Conservation (phyloP, 345 rosid species). For the Melaleuca quinquenervia region DNA sequence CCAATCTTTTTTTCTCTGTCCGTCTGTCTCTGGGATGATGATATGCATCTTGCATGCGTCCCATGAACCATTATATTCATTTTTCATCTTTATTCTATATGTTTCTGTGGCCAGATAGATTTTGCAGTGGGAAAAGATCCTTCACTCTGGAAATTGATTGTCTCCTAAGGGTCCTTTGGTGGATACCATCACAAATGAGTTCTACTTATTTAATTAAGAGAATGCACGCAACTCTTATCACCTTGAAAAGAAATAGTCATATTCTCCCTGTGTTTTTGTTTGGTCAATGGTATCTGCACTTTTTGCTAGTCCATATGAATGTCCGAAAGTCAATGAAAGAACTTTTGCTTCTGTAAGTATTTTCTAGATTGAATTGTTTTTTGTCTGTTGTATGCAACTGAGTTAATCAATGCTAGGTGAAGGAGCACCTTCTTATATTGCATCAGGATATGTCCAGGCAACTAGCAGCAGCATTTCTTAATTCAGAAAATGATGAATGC, state of each 20-base stretch:
- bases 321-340: background rate
- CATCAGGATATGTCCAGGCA: background rate
- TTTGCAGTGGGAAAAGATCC: background rate
- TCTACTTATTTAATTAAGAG: background rate
- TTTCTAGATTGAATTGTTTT: background rate
- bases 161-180: background rate
- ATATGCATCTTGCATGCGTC: no score
- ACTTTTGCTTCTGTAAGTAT: background rate
- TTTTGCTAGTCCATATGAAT: background rate
- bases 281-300: background rate
- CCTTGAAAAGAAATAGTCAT: background rate
- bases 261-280: background rate
- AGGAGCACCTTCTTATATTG: background rate
- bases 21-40: no score
- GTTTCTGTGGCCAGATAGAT: background rate
- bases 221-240: background rate
- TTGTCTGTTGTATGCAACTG: background rate
- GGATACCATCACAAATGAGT: background rate
- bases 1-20: background rate
- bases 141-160: background rate
- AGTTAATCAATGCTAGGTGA: background rate
- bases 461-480: background rate
- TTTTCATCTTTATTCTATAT: background rate
- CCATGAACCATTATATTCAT: background rate
- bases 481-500: background rate